Evolutionary conservation across 2,329 filamentous ascomycete genomes (phyloP), one percentile per base, ranked within the genome.

Genomic region (Aureobasidium mangrovei): DNA sequence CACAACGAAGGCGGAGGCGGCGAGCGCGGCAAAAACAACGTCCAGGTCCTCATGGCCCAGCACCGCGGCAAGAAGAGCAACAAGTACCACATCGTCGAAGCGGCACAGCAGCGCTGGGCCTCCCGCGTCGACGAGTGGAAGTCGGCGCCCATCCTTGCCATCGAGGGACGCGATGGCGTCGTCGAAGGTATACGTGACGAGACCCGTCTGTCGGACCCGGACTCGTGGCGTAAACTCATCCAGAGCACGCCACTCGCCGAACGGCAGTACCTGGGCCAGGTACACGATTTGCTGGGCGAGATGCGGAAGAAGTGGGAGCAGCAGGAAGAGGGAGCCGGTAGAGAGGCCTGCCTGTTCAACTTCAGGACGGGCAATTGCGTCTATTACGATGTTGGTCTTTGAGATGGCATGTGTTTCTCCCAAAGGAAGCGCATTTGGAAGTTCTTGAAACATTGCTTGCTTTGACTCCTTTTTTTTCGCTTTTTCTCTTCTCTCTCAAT

Each of bases 61-160:
- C 91, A 89, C 47, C 83, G 85, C 62, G 89, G 84, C 69, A 96
- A 95, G 71, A 97, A 96, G 73, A 87, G 86, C 59, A 96, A 95
- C 70, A 83, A 91, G 52, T 83, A 84, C 64, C 84, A 84, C 29
- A 89, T 97, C 47, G 84, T 96, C 45, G 88, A 95, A 66, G 86
- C 91, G 60, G 79, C 78, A n/a, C 74, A 80, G 52, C 65, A 75
- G 4, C 73, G 72, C 32, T 77, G 76, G 31, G 77, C 80, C 31
- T 80, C 79, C 54, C 76, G 91, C 35, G 78, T 89, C 9, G 80
- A 85, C 32, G 80, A 80, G 4, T 89, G 89, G 60, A 74, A 88
- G 4, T 80, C 85, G 31, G 88, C 88, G 0, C 89, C 90, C 0
- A 87, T 96, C 56, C 81, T 87, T 7, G 91, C 91, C 1, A 85